Conservation (phyloP, 2,329 filamentous ascomycete genomes). For the Lasiodiplodia citricola region DNA sequence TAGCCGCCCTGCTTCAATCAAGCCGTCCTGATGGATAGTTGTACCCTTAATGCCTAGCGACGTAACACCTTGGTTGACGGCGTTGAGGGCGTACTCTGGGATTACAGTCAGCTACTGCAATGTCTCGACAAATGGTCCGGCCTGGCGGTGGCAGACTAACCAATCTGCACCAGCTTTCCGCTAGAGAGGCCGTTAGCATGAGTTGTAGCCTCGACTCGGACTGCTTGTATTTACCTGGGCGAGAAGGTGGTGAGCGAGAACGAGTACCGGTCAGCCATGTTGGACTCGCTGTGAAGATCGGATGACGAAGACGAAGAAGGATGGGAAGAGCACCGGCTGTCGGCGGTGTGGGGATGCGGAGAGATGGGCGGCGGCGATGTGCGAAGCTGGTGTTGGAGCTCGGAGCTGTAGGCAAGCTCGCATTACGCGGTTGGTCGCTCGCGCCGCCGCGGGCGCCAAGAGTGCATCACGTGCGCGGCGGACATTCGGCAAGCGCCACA, state of each 20-base stretch:
- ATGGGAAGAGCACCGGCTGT: conserved; percentile 12
- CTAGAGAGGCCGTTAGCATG: conserved; percentile 62
- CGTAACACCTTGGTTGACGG: conserved; percentile 98
- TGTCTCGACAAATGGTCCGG: neutral
- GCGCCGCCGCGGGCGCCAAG: conserved; percentile 20
- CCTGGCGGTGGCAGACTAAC: conserved; percentile 53
- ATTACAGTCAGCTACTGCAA: conserved; percentile 33
- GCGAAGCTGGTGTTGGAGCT: conserved; percentile 27
- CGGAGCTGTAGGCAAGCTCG: conserved; percentile 43
- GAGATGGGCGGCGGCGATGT: conserved; percentile 29
- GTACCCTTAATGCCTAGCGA: conserved; percentile 97
- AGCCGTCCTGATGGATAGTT: neutral
- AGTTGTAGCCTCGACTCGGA: conserved; percentile 34
- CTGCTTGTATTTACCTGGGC: conserved; percentile 74
- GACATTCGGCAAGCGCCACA: conserved; percentile 19
- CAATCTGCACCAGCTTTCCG: conserved; percentile 99
- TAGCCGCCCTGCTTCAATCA: neutral
- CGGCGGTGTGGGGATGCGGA: conserved; percentile 21
- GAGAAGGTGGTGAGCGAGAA: conserved; percentile 99
- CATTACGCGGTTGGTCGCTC: conserved; percentile 27
- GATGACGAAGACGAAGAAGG: conserved; percentile 17
- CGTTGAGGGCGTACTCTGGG: conserved; percentile 96
- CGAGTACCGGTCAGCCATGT: conserved; percentile 97
- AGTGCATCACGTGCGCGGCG: conserved; percentile 14
- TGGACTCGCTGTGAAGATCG: conserved; percentile 36